Evolutionary conservation across 2,329 filamentous ascomycete species (phyloP).

Genomic region (Beauveria pseudobassiana): DNA sequence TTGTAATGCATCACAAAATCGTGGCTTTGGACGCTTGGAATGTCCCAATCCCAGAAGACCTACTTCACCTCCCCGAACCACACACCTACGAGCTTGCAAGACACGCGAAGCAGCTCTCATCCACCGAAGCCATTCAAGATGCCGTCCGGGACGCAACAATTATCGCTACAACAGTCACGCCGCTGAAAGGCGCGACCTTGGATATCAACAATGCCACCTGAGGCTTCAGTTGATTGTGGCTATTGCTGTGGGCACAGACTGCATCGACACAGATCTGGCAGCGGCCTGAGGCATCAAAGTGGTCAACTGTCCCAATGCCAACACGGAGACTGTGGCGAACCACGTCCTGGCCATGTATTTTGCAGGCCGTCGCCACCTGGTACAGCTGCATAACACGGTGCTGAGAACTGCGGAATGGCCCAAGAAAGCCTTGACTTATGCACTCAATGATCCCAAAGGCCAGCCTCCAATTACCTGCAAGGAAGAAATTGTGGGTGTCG

Average conservation of each 20-base stretch:
- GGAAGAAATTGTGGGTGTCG: slow-evolving; percentile 20
- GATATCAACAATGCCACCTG: not conserved
- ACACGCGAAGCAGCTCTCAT: not conserved
- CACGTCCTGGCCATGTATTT: slow-evolving; percentile 64
- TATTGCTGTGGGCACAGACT: slow-evolving; percentile 51
- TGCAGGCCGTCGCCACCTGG: slow-evolving; percentile 28
- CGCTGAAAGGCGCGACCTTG: not conserved
- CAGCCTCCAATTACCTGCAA: slow-evolving; percentile 19
- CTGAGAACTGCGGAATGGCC: slow-evolving; percentile 12
- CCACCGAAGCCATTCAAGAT: not conserved
- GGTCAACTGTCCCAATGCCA: slow-evolving; percentile 65
- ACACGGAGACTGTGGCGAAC: slow-evolving; percentile 67
- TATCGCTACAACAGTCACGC: not conserved
- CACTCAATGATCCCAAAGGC: slow-evolving; percentile 15
- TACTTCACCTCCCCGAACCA: not conserved
- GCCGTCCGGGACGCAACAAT: not conserved
- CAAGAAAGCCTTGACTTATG: slow-evolving; percentile 13
- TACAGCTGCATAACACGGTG: slow-evolving; percentile 6
- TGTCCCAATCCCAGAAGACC: not conserved
- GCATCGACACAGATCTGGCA: slow-evolving; percentile 62
- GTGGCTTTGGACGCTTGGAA: slow-evolving; percentile 2
- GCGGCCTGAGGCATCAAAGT: slow-evolving; percentile 64
- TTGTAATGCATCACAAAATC: slow-evolving; percentile 6
- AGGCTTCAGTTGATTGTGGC: slow-evolving; percentile 5
- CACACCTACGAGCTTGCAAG: slow-evolving; percentile 1